These are phyloP conservation scores for Leccinum griseonigrum DNA, from an alignment of 1,284 basidiomycete species.

Conservation along the genomic window DNA sequence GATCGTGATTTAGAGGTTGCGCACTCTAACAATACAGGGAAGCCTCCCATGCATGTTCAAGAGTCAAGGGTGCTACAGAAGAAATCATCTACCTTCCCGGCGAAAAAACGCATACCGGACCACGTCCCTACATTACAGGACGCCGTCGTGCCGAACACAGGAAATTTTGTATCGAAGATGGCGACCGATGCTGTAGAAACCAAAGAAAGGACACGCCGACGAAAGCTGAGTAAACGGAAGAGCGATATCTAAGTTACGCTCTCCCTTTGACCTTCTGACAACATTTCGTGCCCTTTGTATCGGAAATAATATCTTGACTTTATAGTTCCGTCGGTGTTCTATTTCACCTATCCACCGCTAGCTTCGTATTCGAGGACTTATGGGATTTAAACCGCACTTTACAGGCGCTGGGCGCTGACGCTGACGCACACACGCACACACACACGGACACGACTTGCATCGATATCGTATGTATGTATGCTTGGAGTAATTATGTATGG, in stretches of 20 bases:
- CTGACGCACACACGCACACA: not conserved
- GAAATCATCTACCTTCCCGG: conserved; percentile 24
- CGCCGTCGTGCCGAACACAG: conserved; percentile 11
- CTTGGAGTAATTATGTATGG: conserved; percentile 1
- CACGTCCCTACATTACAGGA: conserved; percentile 17
- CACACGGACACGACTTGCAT: not conserved
- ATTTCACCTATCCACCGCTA: conserved; percentile 10
- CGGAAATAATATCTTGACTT: conserved; percentile 29
- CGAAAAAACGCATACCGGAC: conserved; percentile 25
- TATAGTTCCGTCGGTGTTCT: conserved; percentile 23
- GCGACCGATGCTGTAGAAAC: conserved; percentile 18
- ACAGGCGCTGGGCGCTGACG: conserved; percentile 16
- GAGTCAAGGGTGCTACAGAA: conserved; percentile 25
- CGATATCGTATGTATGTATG: conserved; percentile 4
- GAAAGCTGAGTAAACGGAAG: conserved; percentile 35
- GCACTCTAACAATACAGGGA: conserved; percentile 2
- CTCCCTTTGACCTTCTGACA: conserved; percentile 10
- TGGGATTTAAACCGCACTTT: conserved; percentile 15
- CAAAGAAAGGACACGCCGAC: conserved; percentile 29
- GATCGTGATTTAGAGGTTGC: conserved; percentile 2
- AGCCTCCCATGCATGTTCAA: conserved; percentile 9
- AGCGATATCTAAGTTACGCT: conserved; percentile 23
- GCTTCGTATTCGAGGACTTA: conserved; percentile 11
- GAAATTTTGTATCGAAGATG: conserved; percentile 11
- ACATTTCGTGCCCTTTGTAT: conserved; percentile 7